Evolutionary conservation across 495 filamentous ascomycete species (phyloP), one percentile per base, ranked within the genome.

Genomic region (Aspergillus olivimuriae): DNA sequence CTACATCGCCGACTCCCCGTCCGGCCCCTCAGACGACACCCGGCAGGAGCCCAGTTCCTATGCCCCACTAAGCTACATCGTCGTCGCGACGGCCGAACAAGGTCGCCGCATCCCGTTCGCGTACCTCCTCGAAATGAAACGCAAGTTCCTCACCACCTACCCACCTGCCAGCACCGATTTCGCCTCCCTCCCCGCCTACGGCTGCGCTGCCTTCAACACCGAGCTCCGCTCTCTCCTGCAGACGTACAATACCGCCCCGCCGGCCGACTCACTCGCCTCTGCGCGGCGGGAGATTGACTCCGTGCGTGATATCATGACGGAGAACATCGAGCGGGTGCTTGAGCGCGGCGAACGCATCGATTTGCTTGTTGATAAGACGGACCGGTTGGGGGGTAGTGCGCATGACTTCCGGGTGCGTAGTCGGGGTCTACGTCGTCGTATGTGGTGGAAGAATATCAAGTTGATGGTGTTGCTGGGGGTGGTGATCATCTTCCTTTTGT

Each of bases 401-500:
- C 75, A 83, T 57, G 90, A 96, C 67, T 96, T 96, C 60, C 65
- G 89, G 39, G 78, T 95, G n/a, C 69, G 89, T 48, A 89, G 83
- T 57, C 72, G 86, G 19, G 87, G 87, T 0, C 60, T 99, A 61
- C 85, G 91, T 70, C 73, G 92, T 62, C 72, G 80, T 56, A 97
- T 97, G 94, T 99, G 92, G 92, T 99, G 91, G 90, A 98, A 98
- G 83, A 98, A 98, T 69, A 76, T 91, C 15, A 92, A 94, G 66
- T 51, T 89, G 57, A 96, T 97, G 89, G 80, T 80, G 26, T 61
- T 99, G 55, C 63, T 99, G 52, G 78, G 73, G 2, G 53, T 96
- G 36, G 92, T 97, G 32, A 62, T 94, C 26, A 63, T 89, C 11
- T 84, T 99, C 64, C 77, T 99, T 67, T 52, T 97, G 4, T 88